phyloP scores from a whole-genome alignment of 176 grass and related monocot species.

The Lolium multiflorum region DNA sequence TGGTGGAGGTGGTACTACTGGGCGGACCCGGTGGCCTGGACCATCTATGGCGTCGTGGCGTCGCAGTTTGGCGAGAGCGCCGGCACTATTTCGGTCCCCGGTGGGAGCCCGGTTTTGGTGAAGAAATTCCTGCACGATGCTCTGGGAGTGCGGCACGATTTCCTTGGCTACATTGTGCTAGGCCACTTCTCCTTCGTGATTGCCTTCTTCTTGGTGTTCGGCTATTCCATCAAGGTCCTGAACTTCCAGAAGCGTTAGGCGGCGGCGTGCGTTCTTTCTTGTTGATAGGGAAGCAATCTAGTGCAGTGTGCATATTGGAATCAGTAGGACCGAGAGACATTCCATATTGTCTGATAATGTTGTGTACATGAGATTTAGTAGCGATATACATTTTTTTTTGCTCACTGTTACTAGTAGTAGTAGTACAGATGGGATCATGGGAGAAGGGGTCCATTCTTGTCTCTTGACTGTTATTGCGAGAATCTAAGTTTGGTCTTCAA shows the following conservation, averaged over 20 bases:
- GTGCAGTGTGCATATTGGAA: background rate
- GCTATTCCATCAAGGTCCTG: background rate
- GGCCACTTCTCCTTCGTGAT: constrained; percentile 69
- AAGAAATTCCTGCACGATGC: constrained; percentile 57
- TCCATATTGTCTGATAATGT: background rate
- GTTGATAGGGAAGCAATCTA: background rate
- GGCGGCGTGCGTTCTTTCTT: background rate
- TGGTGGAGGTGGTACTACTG: constrained; percentile 92
- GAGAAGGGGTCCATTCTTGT: background rate
- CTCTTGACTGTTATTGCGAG: background rate
- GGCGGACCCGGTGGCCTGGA: too few relatives aligned
- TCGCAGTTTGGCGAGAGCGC: constrained; percentile 67
- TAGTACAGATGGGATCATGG: background rate
- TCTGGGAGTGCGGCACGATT: constrained; percentile 57
- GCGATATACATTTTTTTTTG: background rate
- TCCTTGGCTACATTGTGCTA: constrained; percentile 66
- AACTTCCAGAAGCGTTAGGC: constrained; percentile 90
- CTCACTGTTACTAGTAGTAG: background rate
- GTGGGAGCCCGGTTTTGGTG: constrained; percentile 27
- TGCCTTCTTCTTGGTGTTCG: too few relatives aligned
- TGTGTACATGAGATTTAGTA: background rate
- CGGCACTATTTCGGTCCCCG: constrained; percentile 40
- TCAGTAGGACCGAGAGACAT: background rate
- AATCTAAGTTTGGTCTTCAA: background rate
- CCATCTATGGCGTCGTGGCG: constrained; percentile 51